A percentile compares a stretch with the other conserved stretches of the same genome.
Evolutionary conservation across 768 basidiomycete species (phyloP).

Genomic region (Glaciozyma martinii): DNA sequence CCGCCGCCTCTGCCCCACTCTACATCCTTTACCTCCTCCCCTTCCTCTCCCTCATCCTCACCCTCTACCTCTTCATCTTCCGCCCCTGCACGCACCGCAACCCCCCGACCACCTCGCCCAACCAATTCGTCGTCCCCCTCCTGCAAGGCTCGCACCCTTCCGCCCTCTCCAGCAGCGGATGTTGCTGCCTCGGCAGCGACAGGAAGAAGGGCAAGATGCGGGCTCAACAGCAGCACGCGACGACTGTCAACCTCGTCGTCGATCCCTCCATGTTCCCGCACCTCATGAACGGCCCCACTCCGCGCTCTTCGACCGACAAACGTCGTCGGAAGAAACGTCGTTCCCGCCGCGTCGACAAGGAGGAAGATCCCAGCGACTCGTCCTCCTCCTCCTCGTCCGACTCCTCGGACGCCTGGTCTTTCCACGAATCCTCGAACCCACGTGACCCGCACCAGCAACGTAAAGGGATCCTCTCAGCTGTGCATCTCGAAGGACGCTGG

Average conservation of each 20-base stretch:
- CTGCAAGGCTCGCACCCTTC: not conserved
- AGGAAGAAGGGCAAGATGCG: not conserved
- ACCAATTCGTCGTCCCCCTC: not conserved
- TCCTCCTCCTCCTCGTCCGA: constrained; percentile 3
- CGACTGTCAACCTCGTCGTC: constrained; percentile 18
- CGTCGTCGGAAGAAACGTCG: no score
- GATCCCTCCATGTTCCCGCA: not conserved
- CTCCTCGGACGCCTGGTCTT: not conserved
- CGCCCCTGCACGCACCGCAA: not conserved
- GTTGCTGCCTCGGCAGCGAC: not conserved
- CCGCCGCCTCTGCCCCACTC: not conserved
- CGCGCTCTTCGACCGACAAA: not conserved
- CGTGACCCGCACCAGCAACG: not conserved
- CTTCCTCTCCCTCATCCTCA: constrained; percentile 11
- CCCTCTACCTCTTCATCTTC: not conserved
- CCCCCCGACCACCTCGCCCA: not conserved
- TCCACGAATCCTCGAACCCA: not conserved
- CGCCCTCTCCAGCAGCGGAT: not conserved
- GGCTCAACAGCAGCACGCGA: no score
- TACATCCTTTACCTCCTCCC: constrained; percentile 13
- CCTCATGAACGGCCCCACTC: not conserved
- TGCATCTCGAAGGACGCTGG: not conserved
- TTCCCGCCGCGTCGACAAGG: not conserved
- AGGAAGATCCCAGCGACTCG: not conserved
- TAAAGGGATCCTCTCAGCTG: not conserved